Evolutionary conservation across 176 grass and related monocot genomes (phyloP).

Genomic region (Triticum urartu): DNA sequence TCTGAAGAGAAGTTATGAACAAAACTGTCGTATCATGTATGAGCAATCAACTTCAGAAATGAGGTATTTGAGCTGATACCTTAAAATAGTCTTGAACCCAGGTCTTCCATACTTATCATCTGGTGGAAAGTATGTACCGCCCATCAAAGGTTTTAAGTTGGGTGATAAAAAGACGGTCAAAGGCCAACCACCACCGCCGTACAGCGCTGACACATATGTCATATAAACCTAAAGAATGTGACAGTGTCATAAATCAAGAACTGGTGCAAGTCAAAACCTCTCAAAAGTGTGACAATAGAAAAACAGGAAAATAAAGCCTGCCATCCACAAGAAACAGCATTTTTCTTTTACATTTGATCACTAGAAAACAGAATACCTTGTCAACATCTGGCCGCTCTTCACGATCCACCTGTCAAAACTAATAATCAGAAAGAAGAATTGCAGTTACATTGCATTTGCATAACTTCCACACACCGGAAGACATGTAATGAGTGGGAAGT

Average conservation of each 20-base stretch:
- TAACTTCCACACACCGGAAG: not conserved
- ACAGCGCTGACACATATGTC: slow-evolving; percentile 84
- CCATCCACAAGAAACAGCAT: not conserved
- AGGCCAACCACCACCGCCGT: slow-evolving; percentile 93
- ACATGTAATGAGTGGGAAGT: not conserved
- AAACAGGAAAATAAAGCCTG: not conserved
- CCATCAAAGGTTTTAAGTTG: slow-evolving; percentile 85
- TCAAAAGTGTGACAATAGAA: not conserved
- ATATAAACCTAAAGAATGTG: slow-evolving; percentile 77
- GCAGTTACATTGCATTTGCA: slow-evolving; percentile 6
- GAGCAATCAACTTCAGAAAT: not conserved
- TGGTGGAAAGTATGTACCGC: slow-evolving; percentile 96
- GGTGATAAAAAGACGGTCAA: slow-evolving; percentile 91
- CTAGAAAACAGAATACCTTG: slow-evolving; percentile 53
- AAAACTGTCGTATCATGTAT: not conserved
- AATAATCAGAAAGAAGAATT: slow-evolving; percentile 51
- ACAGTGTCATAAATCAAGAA: not conserved
- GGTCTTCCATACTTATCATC: slow-evolving; percentile 88
- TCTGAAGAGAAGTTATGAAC: slow-evolving; percentile 36
- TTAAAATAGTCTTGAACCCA: slow-evolving; percentile 94
- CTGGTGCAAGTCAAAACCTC: not conserved
- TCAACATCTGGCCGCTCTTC: slow-evolving; percentile 97
- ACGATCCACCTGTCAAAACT: slow-evolving; percentile 86
- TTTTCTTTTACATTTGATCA: not conserved
- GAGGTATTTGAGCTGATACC: slow-evolving; percentile 37